A percentile compares a stretch with the other conserved stretches of the same genome.
These are phyloP conservation scores for Pleurotus djamor DNA, from an alignment of 768 basidiomycete species.

Conservation along the genomic window DNA sequence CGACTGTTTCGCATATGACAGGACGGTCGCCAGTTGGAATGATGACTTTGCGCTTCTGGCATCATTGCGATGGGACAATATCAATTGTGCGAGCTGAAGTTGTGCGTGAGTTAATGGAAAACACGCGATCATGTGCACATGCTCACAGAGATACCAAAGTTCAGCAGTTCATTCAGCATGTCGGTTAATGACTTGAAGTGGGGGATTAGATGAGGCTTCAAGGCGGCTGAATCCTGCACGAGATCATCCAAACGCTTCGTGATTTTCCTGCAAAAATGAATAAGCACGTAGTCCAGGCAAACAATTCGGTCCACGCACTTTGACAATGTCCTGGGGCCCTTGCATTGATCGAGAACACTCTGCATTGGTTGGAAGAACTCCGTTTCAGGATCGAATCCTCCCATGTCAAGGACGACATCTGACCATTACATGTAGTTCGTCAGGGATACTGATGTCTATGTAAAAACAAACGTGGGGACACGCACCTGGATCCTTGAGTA, in stretches of 20 bases:
- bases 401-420: constrained; percentile 78
- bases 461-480: background rate
- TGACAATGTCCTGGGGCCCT: constrained; percentile 76
- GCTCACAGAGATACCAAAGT: constrained; percentile 87
- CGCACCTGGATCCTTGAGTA: constrained; percentile 77
- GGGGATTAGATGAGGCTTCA: constrained; percentile 68
- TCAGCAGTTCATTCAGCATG: constrained; percentile 76
- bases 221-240: constrained; percentile 63
- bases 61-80: constrained; percentile 84
- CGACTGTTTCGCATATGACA: constrained; percentile 71
- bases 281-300: background rate
- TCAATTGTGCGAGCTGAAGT: constrained; percentile 80
- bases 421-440: background rate
- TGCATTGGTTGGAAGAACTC: constrained; percentile 83
- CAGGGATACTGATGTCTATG: background rate
- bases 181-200: constrained; percentile 75
- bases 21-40: constrained; percentile 71
- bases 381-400: constrained; percentile 69
- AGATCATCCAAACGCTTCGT: constrained; percentile 84
- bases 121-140: background rate
- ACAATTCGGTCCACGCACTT: constrained; percentile 45
- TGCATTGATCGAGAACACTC: constrained; percentile 77
- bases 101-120: background rate
- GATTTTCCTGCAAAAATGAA: constrained; percentile 63
- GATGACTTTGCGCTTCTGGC: constrained; percentile 74